phyloP scores from a whole-genome alignment of 1,284 basidiomycete species.

The Ganoderma sp. region DNA sequence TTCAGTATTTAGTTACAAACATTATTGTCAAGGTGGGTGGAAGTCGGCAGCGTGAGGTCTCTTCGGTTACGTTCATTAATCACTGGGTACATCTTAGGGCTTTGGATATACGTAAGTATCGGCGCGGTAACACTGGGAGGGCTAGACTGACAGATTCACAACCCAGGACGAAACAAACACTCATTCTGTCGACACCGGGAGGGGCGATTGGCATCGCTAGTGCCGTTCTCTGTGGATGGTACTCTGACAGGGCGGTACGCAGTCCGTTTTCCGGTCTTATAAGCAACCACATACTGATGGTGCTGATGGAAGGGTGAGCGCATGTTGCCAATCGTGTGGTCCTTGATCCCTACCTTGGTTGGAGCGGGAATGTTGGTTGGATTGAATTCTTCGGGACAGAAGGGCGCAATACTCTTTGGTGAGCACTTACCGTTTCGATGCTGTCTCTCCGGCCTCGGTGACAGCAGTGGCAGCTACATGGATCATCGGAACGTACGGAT shows the following conservation, averaged over 20 bases:
- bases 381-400: conserved; percentile 53
- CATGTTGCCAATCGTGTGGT: conserved; percentile 68
- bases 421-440: conserved; percentile 18
- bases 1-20: conserved; percentile 55
- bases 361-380: conserved; percentile 64
- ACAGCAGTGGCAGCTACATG: conserved; percentile 49
- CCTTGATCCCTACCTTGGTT: conserved; percentile 65
- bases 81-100: conserved; percentile 31
- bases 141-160: background rate
- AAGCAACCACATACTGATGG: background rate
- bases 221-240: conserved; percentile 64
- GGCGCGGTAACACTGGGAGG: background rate
- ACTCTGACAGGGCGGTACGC: conserved; percentile 64
- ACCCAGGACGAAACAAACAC: conserved; percentile 60
- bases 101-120: conserved; percentile 67
- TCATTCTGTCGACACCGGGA: conserved; percentile 67
- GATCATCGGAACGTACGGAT: conserved; percentile 64
- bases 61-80: background rate
- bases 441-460: background rate
- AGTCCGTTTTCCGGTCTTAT: background rate
- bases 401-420: conserved; percentile 67
- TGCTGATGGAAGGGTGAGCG: conserved; percentile 53
- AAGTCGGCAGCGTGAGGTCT: background rate
- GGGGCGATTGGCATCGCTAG: conserved; percentile 57
- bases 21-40: conserved; percentile 54